Conservation (phyloP, 1,284 basidiomycete species). For the Melampsora larici-populina region DNA sequence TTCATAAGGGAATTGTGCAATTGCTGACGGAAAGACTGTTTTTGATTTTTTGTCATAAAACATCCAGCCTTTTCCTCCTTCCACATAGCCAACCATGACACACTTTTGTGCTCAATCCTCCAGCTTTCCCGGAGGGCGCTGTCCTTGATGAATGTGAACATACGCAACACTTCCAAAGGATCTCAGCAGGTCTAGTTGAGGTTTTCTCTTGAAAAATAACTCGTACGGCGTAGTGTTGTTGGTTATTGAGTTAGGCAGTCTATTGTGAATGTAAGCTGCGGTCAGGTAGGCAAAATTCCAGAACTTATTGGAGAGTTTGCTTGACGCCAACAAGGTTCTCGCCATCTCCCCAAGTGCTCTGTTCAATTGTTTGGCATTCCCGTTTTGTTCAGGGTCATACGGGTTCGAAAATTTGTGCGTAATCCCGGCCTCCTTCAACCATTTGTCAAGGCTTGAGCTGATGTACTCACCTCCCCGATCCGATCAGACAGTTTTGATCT, state of each 20-base stretch:
- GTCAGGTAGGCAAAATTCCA: background rate
- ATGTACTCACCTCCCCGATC: background rate
- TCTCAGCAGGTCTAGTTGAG: too few species aligned
- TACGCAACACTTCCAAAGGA: too few species aligned
- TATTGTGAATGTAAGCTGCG: background rate
- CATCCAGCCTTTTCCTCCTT: too few species aligned
- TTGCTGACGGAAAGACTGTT: too few species aligned
- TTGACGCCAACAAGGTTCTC: background rate
- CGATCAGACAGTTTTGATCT: background rate
- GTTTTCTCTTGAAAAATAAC: too few species aligned
- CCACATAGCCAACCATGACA: too few species aligned
- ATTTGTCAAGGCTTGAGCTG: background rate
- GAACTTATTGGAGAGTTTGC: background rate
- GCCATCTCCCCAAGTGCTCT: conserved; percentile 11
- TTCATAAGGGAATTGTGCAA: too few species aligned
- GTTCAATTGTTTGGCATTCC: background rate
- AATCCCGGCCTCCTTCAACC: background rate
- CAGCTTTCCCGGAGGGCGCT: too few species aligned
- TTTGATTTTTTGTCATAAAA: too few species aligned
- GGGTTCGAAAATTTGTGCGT: background rate
- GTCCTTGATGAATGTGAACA: too few species aligned
- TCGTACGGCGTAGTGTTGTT: background rate
- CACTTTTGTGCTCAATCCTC: too few species aligned
- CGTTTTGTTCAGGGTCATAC: conserved; percentile 3
- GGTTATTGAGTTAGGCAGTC: background rate